Evolutionary conservation across 139 green algal species (phyloP).

Genomic region (Chlorokybus atmophyticus): DNA sequence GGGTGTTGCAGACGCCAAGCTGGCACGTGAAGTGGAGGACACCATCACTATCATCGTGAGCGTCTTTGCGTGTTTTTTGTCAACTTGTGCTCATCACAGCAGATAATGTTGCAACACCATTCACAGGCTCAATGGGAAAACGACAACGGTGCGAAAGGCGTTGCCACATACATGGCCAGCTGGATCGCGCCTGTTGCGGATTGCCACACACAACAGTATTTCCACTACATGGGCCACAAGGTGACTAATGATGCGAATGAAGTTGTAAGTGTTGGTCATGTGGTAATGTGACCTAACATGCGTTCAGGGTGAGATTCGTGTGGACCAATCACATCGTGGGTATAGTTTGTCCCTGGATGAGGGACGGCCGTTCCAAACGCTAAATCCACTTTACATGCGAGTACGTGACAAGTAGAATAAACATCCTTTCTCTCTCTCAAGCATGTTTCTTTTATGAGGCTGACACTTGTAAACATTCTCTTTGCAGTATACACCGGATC

Average conservation of each 20-base stretch:
- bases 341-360: background rate
- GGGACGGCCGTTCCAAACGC: background rate
- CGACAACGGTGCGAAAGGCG: background rate
- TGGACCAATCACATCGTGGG: background rate
- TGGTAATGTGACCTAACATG: background rate
- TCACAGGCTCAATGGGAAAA: background rate
- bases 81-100: no score
- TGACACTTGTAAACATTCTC: no score
- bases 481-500: no score
- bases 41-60: conserved; percentile 47
- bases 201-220: conserved; percentile 48
- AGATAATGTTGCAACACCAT: no score
- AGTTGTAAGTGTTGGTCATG: background rate
- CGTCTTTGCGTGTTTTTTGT: no score
- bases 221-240: conserved; percentile 41
- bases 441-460: no score
- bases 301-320: background rate
- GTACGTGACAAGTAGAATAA: background rate
- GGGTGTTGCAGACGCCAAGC: conserved; percentile 33
- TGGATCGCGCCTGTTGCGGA: conserved; percentile 24
- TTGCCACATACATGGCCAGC: conserved; percentile 7
- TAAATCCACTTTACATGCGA: background rate
- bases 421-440: background rate
- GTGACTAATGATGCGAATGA: conserved; percentile 1
- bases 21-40: conserved; percentile 39